Evolutionary conservation across 2,329 filamentous ascomycete species (phyloP), one percentile per base, ranked within the genome.

Genomic region (Fusarium graminum): DNA sequence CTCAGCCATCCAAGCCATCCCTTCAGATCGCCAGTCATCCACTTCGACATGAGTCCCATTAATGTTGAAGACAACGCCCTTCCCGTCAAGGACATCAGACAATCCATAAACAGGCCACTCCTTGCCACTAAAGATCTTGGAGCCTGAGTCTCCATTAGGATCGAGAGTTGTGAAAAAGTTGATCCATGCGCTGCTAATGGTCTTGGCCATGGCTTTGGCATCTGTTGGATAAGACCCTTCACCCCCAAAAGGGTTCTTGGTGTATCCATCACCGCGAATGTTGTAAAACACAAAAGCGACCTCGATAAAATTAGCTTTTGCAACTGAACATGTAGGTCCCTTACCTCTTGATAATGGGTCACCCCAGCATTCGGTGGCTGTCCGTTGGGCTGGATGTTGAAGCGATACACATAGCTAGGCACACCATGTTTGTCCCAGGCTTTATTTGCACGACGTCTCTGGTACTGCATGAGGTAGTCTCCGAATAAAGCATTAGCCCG

Each of bases 201-300:
- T 56, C 34, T 60, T 67, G 16, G 76, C 60, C 16, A 78, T 70
- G 3, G 63, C 65, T 28, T 60, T 66, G 7, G 74, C 70, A 53
- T 72, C 52, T 4, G 42, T 54, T 2, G 69, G 69, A 49, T 75
- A 77, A 7, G 66, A 59, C 7, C 68, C 65, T 30, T 70, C 68
- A n/a, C 72, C 72, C 7, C 60, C 74, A 29, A 77, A 76, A 2
- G 76, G 76, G 49, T 76, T 76, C 0, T 43, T 56, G n/a, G 42
- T 50, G 39, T 78, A 78, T 40, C 76, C 76, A 7, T 69, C 59
- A 16, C 76, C 76, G 29, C 72, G 64, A 13, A 72, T 43, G 46
- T 78, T 79, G 41, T 74, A 71, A 53, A 85, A 82, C n/a, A 78
- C 75, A 51, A 84, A 76, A 8, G 78, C 71, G 19, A 83, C 74